Evolutionary conservation across 2,329 filamentous ascomycete genomes (phyloP).

Genomic region (Ceratocystis papillata): DNA sequence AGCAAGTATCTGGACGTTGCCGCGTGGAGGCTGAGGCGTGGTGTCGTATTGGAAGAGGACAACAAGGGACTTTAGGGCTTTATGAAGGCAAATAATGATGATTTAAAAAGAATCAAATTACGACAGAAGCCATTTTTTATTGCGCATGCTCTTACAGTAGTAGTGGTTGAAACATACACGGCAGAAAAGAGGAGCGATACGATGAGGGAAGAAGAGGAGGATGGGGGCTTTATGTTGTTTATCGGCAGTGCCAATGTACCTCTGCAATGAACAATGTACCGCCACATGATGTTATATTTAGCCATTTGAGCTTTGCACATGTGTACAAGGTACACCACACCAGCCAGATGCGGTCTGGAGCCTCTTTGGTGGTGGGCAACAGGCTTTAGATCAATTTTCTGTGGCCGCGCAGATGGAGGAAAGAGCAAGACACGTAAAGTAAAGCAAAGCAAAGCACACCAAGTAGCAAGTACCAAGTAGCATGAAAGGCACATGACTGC

Average conservation of each 20-base stretch:
- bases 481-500: conserved; percentile 4
- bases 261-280: background rate
- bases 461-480: background rate
- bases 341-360: no score
- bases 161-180: background rate
- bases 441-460: background rate
- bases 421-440: background rate
- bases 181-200: background rate
- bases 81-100: background rate
- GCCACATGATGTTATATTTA: background rate
- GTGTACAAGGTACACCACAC: background rate
- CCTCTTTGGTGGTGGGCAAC: background rate
- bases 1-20: background rate
- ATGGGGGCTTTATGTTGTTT: background rate
- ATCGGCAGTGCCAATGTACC: background rate
- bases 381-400: background rate
- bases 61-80: background rate
- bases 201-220: background rate
- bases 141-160: background rate
- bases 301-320: background rate
- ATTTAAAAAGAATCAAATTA: background rate
- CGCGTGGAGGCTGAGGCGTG: conserved; percentile 7
- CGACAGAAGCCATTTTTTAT: background rate
- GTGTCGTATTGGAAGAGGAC: background rate
- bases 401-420: background rate